Conservation (phyloP, 345 rosid species). For the Excoecaria agallocha region DNA sequence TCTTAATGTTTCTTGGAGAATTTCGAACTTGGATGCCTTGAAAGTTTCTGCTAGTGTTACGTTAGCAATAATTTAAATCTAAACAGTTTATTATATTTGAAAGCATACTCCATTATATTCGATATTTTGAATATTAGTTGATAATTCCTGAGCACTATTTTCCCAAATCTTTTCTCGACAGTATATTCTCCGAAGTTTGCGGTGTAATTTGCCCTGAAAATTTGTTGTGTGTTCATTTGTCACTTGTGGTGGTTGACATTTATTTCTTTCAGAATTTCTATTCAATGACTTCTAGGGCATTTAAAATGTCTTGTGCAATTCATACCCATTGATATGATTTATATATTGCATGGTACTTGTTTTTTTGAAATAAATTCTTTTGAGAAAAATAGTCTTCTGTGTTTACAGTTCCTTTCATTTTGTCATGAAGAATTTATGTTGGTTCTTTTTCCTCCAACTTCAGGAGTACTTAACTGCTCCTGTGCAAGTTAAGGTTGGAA, state of each 20-base stretch:
- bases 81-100: background rate
- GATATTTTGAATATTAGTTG: background rate
- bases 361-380: background rate
- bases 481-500: slow-evolving; percentile 43
- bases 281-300: background rate
- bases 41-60: background rate
- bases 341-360: background rate
- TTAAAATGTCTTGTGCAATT: background rate
- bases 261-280: background rate
- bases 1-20: background rate
- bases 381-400: background rate
- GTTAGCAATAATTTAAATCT: background rate
- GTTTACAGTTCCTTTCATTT: background rate
- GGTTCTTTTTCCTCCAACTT: slow-evolving; percentile 13
- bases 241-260: background rate
- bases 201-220: background rate
- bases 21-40: background rate
- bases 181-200: background rate
- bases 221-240: background rate
- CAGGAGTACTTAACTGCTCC: slow-evolving; percentile 41
- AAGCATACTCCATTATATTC: background rate
- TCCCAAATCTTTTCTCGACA: background rate
- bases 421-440: background rate
- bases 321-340: background rate
- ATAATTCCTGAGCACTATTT: background rate